Conservation (phyloP, 352 stramenopile genomes). For the Aphanomyces stellatus region DNA sequence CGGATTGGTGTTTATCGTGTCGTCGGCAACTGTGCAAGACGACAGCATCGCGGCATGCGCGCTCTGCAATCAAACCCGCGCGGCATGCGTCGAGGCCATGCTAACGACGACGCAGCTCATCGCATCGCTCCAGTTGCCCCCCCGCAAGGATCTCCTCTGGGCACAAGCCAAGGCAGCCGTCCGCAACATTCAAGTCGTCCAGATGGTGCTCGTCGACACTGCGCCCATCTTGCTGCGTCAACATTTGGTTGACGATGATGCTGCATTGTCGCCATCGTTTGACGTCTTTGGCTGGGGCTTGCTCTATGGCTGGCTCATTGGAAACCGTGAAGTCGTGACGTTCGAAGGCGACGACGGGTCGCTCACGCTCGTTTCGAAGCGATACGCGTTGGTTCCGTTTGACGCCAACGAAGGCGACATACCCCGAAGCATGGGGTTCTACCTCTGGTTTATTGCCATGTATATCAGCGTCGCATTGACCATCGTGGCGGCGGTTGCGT, state of each 20-base stretch:
- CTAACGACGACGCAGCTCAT: not conserved
- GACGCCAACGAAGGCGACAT: not conserved
- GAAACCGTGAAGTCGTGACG: not conserved
- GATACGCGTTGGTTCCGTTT: not conserved
- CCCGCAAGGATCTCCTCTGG: not conserved
- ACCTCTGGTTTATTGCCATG: not conserved
- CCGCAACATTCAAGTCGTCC: not conserved
- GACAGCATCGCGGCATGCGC: no score
- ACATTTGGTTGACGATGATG: not conserved
- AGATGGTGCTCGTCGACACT: not conserved
- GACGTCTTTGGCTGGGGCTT: constrained; percentile 4
- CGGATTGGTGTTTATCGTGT: not conserved
- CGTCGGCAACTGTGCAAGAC: not conserved
- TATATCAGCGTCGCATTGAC: not conserved
- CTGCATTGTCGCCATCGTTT: not conserved
- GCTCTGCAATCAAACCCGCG: no score
- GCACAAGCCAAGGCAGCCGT: not conserved
- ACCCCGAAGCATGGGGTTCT: not conserved
- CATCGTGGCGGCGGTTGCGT: not conserved
- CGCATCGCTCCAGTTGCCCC: not conserved
- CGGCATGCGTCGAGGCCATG: no score
- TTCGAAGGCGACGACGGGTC: not conserved
- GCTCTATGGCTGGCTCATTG: constrained; percentile 4
- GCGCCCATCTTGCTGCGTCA: not conserved
- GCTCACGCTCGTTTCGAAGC: not conserved